These are phyloP conservation scores for Odontarrhena argentea DNA, from an alignment of 345 rosid species.

Conservation along the genomic window DNA sequence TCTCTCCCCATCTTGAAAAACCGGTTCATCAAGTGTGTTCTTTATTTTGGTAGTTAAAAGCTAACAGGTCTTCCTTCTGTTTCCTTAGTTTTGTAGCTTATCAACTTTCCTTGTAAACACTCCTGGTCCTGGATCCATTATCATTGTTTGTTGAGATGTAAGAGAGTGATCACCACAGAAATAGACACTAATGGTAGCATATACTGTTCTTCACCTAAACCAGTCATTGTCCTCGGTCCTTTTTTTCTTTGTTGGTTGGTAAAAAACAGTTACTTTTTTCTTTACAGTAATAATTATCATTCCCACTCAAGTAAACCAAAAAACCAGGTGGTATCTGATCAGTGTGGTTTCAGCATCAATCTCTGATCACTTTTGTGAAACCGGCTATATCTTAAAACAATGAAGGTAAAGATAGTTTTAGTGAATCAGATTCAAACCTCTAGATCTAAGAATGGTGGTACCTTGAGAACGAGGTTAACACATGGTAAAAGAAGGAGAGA, in stretches of 20 bases:
- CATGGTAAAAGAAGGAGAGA: constrained; percentile 25
- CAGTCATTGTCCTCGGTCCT: constrained; percentile 15
- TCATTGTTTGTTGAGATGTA: constrained; percentile 11
- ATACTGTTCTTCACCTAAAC: constrained; percentile 29
- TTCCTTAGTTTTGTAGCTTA: background rate
- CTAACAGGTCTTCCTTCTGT: constrained; percentile 13
- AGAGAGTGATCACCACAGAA: constrained; percentile 15
- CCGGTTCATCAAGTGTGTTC: constrained; percentile 10
- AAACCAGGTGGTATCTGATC: background rate
- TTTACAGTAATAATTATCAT: constrained; percentile 6
- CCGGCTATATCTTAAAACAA: background rate
- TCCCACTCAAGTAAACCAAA: background rate
- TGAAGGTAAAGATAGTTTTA: constrained; percentile 26
- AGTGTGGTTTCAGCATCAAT: constrained; percentile 19
- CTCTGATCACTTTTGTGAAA: background rate
- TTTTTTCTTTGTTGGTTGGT: constrained; percentile 26
- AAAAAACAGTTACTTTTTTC: background rate
- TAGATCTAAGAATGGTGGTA: constrained; percentile 20
- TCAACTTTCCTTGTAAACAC: constrained; percentile 1
- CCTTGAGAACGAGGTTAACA: constrained; percentile 34
- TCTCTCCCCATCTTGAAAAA: constrained; percentile 7
- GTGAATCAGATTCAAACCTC: constrained; percentile 39
- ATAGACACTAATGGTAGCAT: constrained; percentile 4
- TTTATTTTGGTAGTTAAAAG: constrained; percentile 8
- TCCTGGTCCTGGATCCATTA: constrained; percentile 1